A percentile compares a stretch with the other conserved stretches of the same genome.
phyloP scores from a whole-genome alignment of 2,329 filamentous ascomycete species.

The Cercospora sesami region DNA sequence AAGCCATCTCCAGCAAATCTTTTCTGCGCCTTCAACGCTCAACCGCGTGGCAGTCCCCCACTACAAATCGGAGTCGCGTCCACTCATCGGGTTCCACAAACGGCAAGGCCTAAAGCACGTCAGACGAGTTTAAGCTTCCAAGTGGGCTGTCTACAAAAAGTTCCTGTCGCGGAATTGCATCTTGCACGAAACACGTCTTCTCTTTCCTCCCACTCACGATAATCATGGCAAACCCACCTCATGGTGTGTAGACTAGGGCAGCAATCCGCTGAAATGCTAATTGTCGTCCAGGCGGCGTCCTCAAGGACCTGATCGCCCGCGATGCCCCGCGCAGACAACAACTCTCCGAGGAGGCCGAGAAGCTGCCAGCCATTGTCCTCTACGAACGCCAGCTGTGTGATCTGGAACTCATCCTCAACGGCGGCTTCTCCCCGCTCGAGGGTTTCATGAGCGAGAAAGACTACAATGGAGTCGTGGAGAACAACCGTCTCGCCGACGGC shows the following conservation, averaged over 20 bases:
- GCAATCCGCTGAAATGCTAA: neutral
- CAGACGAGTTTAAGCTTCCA: slow-evolving; percentile 9
- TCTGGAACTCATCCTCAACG: slow-evolving; percentile 94
- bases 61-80: neutral
- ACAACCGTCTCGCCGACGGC: slow-evolving; percentile 82
- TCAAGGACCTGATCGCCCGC: slow-evolving; percentile 96
- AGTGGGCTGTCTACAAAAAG: slow-evolving; percentile 12
- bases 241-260: slow-evolving; percentile 42
- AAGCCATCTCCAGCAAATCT: neutral
- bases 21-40: neutral
- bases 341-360: slow-evolving; percentile 81
- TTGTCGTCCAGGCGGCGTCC: slow-evolving; percentile 69
- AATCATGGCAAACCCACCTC: slow-evolving; percentile 54
- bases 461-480: slow-evolving; percentile 89
- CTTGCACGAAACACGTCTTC: neutral
- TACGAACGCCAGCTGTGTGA: slow-evolving; percentile 96
- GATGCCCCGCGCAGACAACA: slow-evolving; percentile 80
- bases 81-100: neutral
- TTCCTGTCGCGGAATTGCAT: slow-evolving; percentile 5
- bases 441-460: slow-evolving; percentile 98
- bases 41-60: neutral
- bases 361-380: slow-evolving; percentile 77
- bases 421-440: slow-evolving; percentile 96
- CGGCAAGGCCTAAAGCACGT: slow-evolving; percentile 10
- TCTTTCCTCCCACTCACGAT: slow-evolving; percentile 8